Percentiles rank a stretch among this genome's conserved stretches.
These are phyloP conservation scores for Annulohypoxylon stygium DNA, from an alignment of 495 filamentous ascomycete genomes.

Conservation along the genomic window DNA sequence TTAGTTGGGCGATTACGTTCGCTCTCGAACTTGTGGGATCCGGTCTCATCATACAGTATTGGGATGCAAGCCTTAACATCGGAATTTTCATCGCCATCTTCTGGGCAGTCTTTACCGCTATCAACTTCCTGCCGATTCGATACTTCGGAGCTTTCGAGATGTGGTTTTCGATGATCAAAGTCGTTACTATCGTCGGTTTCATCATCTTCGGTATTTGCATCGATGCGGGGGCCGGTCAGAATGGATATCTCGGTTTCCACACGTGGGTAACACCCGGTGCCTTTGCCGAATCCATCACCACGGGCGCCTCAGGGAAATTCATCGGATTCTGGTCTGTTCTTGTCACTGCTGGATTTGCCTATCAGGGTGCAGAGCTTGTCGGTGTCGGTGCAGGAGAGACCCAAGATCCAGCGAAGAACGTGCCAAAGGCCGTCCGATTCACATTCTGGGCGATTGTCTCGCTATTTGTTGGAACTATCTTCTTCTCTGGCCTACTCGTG, in stretches of 20 bases:
- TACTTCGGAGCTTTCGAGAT: conserved; percentile 83
- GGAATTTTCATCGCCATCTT: conserved; percentile 83
- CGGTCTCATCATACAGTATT: conserved; percentile 80
- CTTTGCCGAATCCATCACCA: conserved; percentile 68
- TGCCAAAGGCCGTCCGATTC: conserved; percentile 63
- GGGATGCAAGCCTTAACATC: conserved; percentile 67
- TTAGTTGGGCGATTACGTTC: conserved; percentile 70
- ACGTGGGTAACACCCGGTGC: conserved; percentile 79
- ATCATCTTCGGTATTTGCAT: conserved; percentile 76
- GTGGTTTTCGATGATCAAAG: conserved; percentile 79
- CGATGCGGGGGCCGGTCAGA: conserved; percentile 74
- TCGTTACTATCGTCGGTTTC: conserved; percentile 78
- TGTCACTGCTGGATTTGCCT: conserved; percentile 62
- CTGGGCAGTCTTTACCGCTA: conserved; percentile 73
- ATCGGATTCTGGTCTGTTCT: conserved; percentile 62
- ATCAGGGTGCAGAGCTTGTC: conserved; percentile 70
- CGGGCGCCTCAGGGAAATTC: conserved; percentile 60
- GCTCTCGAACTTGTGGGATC: conserved; percentile 83
- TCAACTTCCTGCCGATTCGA: conserved; percentile 76
- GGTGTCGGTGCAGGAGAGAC: conserved; percentile 78
- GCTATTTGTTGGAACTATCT: conserved; percentile 76
- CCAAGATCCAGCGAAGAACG: conserved; percentile 69
- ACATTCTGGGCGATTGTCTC: conserved; percentile 72
- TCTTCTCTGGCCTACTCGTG: conserved; percentile 76
- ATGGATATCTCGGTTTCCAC: conserved; percentile 76